phyloP scores from a whole-genome alignment of 2,329 filamentous ascomycete species.

The Aspergillus nomiae region DNA sequence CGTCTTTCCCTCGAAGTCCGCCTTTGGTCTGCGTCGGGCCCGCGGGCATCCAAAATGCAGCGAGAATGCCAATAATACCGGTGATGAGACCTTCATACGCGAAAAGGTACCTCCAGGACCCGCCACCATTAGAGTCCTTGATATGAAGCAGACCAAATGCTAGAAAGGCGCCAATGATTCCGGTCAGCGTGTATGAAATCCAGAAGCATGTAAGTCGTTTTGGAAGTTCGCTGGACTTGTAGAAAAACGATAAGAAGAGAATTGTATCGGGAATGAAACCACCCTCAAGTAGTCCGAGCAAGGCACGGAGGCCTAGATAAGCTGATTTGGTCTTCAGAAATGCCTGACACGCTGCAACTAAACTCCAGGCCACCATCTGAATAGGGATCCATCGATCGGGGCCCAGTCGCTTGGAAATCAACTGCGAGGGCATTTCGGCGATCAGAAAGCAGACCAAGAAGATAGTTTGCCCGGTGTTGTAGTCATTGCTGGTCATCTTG shows the following conservation, averaged over 20 bases:
- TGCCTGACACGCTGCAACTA: constrained; percentile 58
- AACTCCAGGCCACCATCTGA: constrained; percentile 57
- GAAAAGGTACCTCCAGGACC: constrained; percentile 9
- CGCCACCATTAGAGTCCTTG: constrained; percentile 2
- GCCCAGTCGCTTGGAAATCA: constrained; percentile 56
- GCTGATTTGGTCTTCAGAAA: constrained; percentile 52
- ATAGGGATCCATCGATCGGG: constrained; percentile 57
- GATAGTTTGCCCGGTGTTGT: constrained; percentile 58
- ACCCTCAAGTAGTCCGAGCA: constrained; percentile 57
- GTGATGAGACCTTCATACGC: constrained; percentile 31
- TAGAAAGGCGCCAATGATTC: constrained; percentile 9
- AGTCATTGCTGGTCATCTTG: constrained; percentile 53
- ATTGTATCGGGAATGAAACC: constrained; percentile 57
- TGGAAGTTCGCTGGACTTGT: constrained; percentile 6
- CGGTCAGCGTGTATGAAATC: constrained; percentile 9
- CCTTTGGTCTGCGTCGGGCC: constrained; percentile 60
- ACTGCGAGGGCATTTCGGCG: constrained; percentile 53
- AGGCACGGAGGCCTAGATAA: constrained; percentile 53
- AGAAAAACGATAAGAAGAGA: constrained; percentile 6
- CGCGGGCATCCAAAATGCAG: constrained; percentile 40
- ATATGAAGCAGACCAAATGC: constrained; percentile 16
- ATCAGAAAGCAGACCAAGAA: constrained; percentile 55
- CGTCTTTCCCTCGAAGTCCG: constrained; percentile 59
- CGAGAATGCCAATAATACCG: constrained; percentile 59
- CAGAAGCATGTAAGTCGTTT: constrained; percentile 13